Percentiles rank a stretch among this genome's conserved stretches.
Evolutionary conservation across 2,329 filamentous ascomycete genomes (phyloP).

Genomic region (Alternaria hordeiaustralica): DNA sequence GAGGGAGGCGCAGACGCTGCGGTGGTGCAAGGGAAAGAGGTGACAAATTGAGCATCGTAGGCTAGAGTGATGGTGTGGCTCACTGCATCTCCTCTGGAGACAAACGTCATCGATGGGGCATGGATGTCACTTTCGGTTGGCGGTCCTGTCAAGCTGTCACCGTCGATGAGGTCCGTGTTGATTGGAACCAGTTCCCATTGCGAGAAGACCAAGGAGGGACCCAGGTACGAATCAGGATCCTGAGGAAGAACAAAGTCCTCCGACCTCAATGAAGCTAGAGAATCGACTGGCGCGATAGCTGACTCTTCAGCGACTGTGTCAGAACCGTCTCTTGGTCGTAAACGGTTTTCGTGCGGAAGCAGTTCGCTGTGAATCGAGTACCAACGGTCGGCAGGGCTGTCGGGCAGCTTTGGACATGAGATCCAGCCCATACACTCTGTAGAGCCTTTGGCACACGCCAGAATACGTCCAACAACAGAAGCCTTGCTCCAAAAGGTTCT

Average conservation of each 20-base stretch:
- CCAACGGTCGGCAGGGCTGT: constrained; percentile 56
- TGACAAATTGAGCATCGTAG: constrained; percentile 62
- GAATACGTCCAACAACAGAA: constrained; percentile 61
- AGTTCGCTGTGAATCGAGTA: constrained; percentile 53
- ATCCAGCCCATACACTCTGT: constrained; percentile 65
- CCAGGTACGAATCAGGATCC: constrained; percentile 34
- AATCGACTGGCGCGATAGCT: constrained; percentile 39
- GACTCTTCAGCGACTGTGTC: constrained; percentile 46
- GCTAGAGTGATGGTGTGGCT: constrained; percentile 47
- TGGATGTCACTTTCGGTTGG: constrained; percentile 31
- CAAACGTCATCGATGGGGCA: constrained; percentile 46
- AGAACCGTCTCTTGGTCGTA: constrained; percentile 47
- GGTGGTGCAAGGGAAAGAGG: constrained; percentile 60
- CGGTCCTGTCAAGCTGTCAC: constrained; percentile 19
- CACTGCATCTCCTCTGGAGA: constrained; percentile 15
- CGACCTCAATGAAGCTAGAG: constrained; percentile 25
- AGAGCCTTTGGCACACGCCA: constrained; percentile 54
- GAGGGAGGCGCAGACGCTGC: constrained; percentile 41
- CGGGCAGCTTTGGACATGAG: constrained; percentile 51
- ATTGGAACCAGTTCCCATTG: constrained; percentile 38
- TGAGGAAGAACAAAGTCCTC: constrained; percentile 49
- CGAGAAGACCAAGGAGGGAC: constrained; percentile 26
- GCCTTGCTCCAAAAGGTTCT: constrained; percentile 65
- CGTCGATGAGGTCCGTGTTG: constrained; percentile 32
- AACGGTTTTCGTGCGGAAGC: constrained; percentile 37